Conservation (phyloP, 2,329 filamentous ascomycete species). For the Tympanopsis confertula region DNA sequence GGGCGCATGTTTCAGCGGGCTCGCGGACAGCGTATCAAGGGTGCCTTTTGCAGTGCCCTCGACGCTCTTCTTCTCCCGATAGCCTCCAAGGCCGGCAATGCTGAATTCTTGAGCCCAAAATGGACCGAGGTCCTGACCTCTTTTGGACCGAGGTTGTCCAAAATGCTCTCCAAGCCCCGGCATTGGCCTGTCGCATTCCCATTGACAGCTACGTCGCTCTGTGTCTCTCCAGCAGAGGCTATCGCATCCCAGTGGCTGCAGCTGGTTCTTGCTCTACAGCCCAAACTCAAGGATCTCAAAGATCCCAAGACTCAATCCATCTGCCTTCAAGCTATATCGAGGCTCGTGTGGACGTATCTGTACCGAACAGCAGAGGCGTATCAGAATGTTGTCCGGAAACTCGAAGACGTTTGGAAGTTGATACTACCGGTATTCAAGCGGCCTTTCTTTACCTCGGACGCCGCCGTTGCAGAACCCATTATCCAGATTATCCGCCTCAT, state of each 20-base stretch:
- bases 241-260: conserved; percentile 83
- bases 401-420: conserved; percentile 81
- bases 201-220: conserved; percentile 74
- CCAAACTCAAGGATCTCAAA: conserved; percentile 55
- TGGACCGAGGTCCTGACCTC: conserved; percentile 79
- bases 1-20: conserved; percentile 73
- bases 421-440: conserved; percentile 69
- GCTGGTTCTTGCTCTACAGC: conserved; percentile 64
- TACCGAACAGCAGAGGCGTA: conserved; percentile 69
- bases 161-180: conserved; percentile 81
- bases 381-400: conserved; percentile 59
- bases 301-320: conserved; percentile 47
- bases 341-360: conserved; percentile 87
- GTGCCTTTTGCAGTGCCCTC: conserved; percentile 85
- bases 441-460: conserved; percentile 71
- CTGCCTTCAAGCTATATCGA: conserved; percentile 79
- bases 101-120: conserved; percentile 66
- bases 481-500: conserved; percentile 92
- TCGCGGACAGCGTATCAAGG: conserved; percentile 81
- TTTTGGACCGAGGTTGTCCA: conserved; percentile 65
- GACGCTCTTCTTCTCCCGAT: conserved; percentile 79
- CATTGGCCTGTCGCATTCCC: conserved; percentile 88
- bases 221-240: conserved; percentile 72
- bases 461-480: conserved; percentile 73
- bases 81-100: conserved; percentile 65